Conservation (phyloP, 495 filamentous ascomycete genomes). For the Cudoniella acicularis region DNA sequence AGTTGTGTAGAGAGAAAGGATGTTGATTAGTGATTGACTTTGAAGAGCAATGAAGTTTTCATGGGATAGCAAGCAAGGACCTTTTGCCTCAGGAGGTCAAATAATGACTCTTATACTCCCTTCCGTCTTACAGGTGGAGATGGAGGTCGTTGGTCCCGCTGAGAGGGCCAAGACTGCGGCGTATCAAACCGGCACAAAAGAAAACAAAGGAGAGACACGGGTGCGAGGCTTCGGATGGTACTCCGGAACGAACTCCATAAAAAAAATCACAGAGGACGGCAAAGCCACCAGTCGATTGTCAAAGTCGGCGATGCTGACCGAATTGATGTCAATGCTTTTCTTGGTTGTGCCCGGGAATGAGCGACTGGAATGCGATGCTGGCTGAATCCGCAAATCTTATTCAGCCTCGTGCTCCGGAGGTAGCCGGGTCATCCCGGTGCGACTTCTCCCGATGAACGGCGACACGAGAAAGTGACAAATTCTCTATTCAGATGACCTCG, state of each 20-base stretch:
- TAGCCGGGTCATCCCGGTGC: neutral
- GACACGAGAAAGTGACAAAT: neutral
- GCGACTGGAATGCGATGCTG: neutral
- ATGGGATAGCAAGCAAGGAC: neutral
- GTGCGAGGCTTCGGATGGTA: neutral
- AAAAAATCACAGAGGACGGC: too few relatives aligned
- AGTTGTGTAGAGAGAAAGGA: constrained; percentile 44
- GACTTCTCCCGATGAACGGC: neutral
- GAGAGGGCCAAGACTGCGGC: neutral
- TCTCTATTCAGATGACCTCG: neutral
- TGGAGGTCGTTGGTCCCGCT: too few relatives aligned
- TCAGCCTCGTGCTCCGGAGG: neutral
- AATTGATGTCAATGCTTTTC: neutral
- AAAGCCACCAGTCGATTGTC: too few relatives aligned
- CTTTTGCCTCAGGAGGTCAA: neutral
- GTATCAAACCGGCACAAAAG: neutral
- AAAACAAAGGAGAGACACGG: neutral
- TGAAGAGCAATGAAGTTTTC: neutral
- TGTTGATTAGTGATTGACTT: neutral
- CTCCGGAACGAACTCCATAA: too few relatives aligned
- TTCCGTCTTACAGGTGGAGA: neutral
- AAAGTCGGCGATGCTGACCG: neutral
- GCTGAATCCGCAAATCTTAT: neutral
- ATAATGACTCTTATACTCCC: too few relatives aligned
- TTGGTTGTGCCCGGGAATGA: neutral